phyloP scores from a whole-genome alignment of 1,139 yeast species.

The Debaryomycetaceae sp. region DNA sequence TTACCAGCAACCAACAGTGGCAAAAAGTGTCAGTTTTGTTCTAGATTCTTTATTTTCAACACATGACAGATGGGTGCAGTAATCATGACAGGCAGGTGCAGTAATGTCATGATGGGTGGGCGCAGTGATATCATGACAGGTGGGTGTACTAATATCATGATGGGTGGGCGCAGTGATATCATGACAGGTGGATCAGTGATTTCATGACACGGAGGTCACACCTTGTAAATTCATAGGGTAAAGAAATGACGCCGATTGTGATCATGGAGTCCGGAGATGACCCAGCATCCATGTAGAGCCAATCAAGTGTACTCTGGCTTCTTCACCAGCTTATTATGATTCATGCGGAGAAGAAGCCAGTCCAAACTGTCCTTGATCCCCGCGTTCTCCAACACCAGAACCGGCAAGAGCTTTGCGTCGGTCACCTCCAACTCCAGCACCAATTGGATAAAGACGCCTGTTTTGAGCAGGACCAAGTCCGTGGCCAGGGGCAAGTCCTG shows the following conservation, averaged over 20 bases:
- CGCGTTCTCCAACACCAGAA: slow-evolving; percentile 77
- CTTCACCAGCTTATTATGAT: slow-evolving; percentile 63
- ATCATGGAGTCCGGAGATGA: neutral
- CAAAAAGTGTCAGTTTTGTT: too few relatives aligned
- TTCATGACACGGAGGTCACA: too few relatives aligned
- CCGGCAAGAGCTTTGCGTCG: slow-evolving; percentile 81
- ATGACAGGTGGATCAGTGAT: too few relatives aligned
- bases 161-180: too few relatives aligned
- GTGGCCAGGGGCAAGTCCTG: slow-evolving; percentile 74
- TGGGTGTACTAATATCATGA: too few relatives aligned
- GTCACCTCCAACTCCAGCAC: slow-evolving; percentile 80
- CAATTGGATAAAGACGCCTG: slow-evolving; percentile 68
- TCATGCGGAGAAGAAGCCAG: slow-evolving; percentile 72
- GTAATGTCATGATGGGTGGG: too few relatives aligned
- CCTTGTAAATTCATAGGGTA: neutral
- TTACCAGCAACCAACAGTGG: too few relatives aligned
- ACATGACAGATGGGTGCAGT: too few relatives aligned
- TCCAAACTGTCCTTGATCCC: slow-evolving; percentile 82
- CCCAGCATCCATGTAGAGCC: neutral
- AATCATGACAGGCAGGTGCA: too few relatives aligned
- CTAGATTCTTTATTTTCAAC: too few relatives aligned
- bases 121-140: too few relatives aligned
- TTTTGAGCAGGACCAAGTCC: slow-evolving; percentile 70
- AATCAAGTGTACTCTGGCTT: slow-evolving; percentile 47
- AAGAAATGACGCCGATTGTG: neutral